Conservation (phyloP, 2,329 filamentous ascomycete species). For the Colletotrichum brevisporum region DNA sequence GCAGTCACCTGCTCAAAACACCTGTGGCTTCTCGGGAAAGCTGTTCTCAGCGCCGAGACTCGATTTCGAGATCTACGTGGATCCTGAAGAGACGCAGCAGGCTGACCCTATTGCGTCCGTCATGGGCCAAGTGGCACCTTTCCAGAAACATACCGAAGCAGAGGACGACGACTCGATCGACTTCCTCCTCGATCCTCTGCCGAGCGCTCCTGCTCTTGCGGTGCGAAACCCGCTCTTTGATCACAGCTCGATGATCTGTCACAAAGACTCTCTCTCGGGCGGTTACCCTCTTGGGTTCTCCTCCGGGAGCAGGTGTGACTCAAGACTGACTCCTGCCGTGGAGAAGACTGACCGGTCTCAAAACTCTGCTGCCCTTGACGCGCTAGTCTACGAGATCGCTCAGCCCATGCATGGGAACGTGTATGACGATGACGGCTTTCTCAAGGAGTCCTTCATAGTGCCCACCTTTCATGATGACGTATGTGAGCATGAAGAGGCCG, state of each 20-base stretch:
- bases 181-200: constrained; percentile 5
- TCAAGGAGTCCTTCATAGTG: not conserved
- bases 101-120: not conserved
- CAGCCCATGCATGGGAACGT: not conserved
- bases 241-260: not conserved
- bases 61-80: not conserved
- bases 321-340: not conserved
- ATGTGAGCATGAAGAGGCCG: not conserved
- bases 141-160: not conserved
- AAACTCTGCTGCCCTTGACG: not conserved
- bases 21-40: not conserved
- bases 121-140: not conserved
- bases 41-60: not conserved
- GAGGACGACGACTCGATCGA: constrained; percentile 13
- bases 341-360: not conserved
- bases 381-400: not conserved
- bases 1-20: not conserved
- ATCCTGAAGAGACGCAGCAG: not conserved
- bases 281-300: not conserved
- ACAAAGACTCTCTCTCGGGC: not conserved
- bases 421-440: not conserved
- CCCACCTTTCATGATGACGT: not conserved
- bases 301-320: not conserved
- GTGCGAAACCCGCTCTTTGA: not conserved
- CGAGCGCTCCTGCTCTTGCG: not conserved